Base-by-base conservation (phyloP, 305 asterid genomes). In the Coffea humblotiana region DNA sequence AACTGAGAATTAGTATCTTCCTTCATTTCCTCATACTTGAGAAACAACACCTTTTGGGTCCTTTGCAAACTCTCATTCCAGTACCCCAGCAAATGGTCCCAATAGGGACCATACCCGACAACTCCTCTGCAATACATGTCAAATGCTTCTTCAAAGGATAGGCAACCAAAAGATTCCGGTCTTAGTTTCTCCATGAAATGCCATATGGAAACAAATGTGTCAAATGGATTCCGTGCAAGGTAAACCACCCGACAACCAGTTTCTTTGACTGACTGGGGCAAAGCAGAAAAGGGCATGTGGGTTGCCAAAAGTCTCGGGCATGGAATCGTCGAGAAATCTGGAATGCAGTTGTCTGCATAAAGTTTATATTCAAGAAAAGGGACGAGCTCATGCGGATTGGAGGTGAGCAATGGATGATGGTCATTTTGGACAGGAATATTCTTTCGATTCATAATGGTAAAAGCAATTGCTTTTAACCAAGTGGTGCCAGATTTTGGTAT, bases 21-120 rank as follows among this genome's bases (percentile, higher is more conserved):
- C 79, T 81, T 85, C 88, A 88, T 77, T 0, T 90, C 91, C 82
- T 88, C 91, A 23, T 88, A 90, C 81, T 77, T 88, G 51, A 88
- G 52, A 74, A 90, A 85, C 80, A 90, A 51, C 12, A 88, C 90
- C 70, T 86, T 86, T n/a, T 80, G 15, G 11, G 89, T 86, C 40
- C 14, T 85, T 37, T 74, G 77, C 29, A 77, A 72, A 64, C 89
- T 90, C 82, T 79, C 84, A 0, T 25, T 71, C 90, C 91, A 88
- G 58, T 82, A 88, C 49, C 88, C 88, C 71, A 88, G 71, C 89
- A 90, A 80, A 78, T 90, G 91, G n/a, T 88, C 90, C 91, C 91
- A 88, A 48, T 85, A 90, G 23, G 90, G 90, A 25, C 91, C 90
- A 60, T 16, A 90, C 64, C 88, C 89, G 10, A 61, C 63, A 14